Evolutionary conservation across 345 rosid genomes (phyloP), one percentile per base, ranked within the genome.

Genomic region (Reutealis trisperma): DNA sequence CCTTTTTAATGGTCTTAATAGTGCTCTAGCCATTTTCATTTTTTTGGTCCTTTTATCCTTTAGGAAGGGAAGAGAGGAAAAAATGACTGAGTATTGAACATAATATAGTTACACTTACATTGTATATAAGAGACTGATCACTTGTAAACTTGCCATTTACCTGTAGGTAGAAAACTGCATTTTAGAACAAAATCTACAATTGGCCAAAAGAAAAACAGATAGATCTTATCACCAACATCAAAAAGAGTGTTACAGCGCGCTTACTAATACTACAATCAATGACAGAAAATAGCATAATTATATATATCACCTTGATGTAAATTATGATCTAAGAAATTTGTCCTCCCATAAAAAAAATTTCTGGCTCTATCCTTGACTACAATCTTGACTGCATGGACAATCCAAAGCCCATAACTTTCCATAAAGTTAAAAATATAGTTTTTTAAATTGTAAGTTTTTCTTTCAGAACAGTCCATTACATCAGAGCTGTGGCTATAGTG

Each of bases 131-230:
- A 81, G 87, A 77, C 75, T 94, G 96, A 84, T 90, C 91, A 34
- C 90, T 90, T 32, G 98, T 90, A 82, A 94, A 94, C 87, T 85
- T 92, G 80, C 98, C 96, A 86, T 94, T 94, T 51, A 94, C 96
- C 98, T 94, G 90, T 78, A 83, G 61, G 74, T 18, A 67, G 27
- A 19, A 14, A 52, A 12, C 55, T 34, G 42, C 8, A 77, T 51
- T 77, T 70, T 5, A 73, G 52, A 47, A 65, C 22, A 66, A 55
- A 19, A 64, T 18, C 12, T 2, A 65, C 41, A 47, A 10, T 32
- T 32, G 25, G 14, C 11, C 24, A 72, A 72, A 44, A 24, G 16
- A 45, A 45, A 13, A 54, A 71, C 30, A 63, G 42, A 63, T 0
- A 42, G 51, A n/a, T n/a, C 51, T 19, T 21, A 66, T 15, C 22